Evolutionary conservation across 192 early-diverging fungal species (phyloP).

Genomic region (Chytriomyces hyalinus): DNA sequence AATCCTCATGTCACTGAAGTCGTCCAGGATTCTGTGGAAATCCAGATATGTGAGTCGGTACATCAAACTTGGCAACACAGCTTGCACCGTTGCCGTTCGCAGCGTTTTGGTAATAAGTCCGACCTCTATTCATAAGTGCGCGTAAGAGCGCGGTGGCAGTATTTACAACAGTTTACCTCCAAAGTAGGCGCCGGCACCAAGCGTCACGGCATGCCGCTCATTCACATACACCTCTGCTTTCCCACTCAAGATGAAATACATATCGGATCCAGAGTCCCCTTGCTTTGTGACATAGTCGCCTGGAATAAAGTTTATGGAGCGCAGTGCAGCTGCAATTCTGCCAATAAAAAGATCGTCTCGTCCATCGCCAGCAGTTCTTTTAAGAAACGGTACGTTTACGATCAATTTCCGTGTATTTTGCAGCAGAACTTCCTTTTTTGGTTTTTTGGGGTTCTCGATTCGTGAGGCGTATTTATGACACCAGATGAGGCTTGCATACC

Average conservation of each 20-base stretch:
- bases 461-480: too few relatives aligned
- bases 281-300: slow-evolving; percentile 34
- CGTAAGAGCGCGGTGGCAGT: too few relatives aligned
- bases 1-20: not conserved
- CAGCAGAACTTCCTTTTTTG: slow-evolving; percentile 28
- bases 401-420: slow-evolving; percentile 34
- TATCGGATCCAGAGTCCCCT: slow-evolving; percentile 50
- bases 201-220: slow-evolving; percentile 27
- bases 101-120: slow-evolving; percentile 4
- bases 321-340: slow-evolving; percentile 19
- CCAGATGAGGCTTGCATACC: too few relatives aligned
- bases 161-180: not conserved
- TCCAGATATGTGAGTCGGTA: slow-evolving; percentile 1
- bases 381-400: slow-evolving; percentile 35
- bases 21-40: not conserved
- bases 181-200: slow-evolving; percentile 20
- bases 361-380: slow-evolving; percentile 22
- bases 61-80: not conserved
- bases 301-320: slow-evolving; percentile 17
- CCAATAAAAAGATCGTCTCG: slow-evolving; percentile 23
- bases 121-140: not conserved
- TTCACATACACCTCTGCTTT: slow-evolving; percentile 46
- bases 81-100: slow-evolving; percentile 17
- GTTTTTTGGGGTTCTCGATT: too few relatives aligned
- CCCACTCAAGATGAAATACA: slow-evolving; percentile 56